phyloP scores from a whole-genome alignment of 257 asterid genomes.

The Gentiana macrophylla region DNA sequence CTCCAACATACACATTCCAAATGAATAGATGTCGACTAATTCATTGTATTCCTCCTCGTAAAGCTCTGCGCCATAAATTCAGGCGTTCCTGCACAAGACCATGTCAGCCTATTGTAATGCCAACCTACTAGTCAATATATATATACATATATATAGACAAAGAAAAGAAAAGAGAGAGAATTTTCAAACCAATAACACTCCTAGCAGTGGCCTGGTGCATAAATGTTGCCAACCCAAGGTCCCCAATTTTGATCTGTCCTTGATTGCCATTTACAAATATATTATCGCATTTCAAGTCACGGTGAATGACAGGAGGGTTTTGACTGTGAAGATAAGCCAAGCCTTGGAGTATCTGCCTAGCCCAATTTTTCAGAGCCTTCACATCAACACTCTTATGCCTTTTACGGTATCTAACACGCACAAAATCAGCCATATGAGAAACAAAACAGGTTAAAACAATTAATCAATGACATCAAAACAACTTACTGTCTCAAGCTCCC shows the following conservation, averaged over 20 bases:
- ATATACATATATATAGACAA: background rate
- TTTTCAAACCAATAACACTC: conserved; percentile 57
- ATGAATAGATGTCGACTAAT: conserved; percentile 63
- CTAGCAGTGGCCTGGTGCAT: conserved; percentile 67
- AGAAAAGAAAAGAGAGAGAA: too few relatives aligned
- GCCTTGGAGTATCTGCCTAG: conserved; percentile 66
- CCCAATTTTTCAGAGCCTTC: conserved; percentile 76
- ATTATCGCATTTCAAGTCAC: conserved; percentile 84
- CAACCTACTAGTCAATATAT: background rate
- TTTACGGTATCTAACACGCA: conserved; percentile 38
- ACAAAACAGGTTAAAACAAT: background rate
- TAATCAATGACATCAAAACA: background rate
- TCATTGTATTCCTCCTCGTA: conserved; percentile 78
- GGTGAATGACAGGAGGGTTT: conserved; percentile 65
- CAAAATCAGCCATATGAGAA: background rate
- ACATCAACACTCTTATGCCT: conserved; percentile 60
- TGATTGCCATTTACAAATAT: conserved; percentile 75
- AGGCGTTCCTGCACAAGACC: conserved; percentile 26
- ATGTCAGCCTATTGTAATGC: conserved; percentile 4
- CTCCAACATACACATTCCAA: conserved; percentile 80
- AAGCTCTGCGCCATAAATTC: conserved; percentile 83
- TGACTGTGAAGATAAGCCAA: conserved; percentile 69
- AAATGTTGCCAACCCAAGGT: conserved; percentile 77
- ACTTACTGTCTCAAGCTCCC: conserved; percentile 87
- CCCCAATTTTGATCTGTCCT: conserved; percentile 77